Evolutionary conservation across 176 grass and related monocot species (phyloP).

Genomic region (Aechmea fasciata): DNA sequence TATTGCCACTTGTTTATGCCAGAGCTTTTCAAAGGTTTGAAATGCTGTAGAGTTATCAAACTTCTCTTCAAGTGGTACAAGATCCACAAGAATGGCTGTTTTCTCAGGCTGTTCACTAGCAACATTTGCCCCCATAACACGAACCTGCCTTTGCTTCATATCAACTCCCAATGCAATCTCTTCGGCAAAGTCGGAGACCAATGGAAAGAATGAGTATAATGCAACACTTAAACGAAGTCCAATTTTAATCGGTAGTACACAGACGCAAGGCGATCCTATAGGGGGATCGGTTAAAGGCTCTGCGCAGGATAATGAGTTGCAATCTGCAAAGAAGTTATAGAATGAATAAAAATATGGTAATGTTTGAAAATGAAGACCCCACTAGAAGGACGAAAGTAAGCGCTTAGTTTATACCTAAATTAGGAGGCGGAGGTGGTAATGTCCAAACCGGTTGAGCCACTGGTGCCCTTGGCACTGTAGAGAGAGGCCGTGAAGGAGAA

Average conservation of each 20-base stretch:
- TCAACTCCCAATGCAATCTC: slow-evolving; percentile 72
- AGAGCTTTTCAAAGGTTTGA: slow-evolving; percentile 66
- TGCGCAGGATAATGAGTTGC: slow-evolving; percentile 56
- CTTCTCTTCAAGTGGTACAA: slow-evolving; percentile 63
- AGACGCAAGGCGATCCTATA: slow-evolving; percentile 62
- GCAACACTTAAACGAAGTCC: slow-evolving; percentile 65
- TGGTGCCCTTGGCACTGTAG: slow-evolving; percentile 36
- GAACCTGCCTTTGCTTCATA: slow-evolving; percentile 65
- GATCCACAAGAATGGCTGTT: slow-evolving; percentile 72
- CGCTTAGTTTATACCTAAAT: slow-evolving; percentile 38
- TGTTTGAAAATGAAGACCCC: not conserved
- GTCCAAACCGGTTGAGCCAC: slow-evolving; percentile 54
- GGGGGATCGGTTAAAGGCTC: slow-evolving; percentile 75
- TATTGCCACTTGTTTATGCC: slow-evolving; percentile 59
- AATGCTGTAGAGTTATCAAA: slow-evolving; percentile 68
- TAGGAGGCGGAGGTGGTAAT: slow-evolving; percentile 92
- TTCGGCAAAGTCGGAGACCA: slow-evolving; percentile 77
- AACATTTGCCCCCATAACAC: slow-evolving; percentile 95
- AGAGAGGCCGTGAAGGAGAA: slow-evolving; percentile 40
- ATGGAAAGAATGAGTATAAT: slow-evolving; percentile 82
- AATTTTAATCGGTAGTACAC: slow-evolving; percentile 95
- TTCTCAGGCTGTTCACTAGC: slow-evolving; percentile 70
- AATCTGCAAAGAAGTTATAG: slow-evolving; percentile 45
- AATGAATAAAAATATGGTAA: not conserved
- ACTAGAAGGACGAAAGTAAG: not conserved